Base-by-base conservation (phyloP, 106 monocot genomes). In the Dendrobium catenatum region DNA sequence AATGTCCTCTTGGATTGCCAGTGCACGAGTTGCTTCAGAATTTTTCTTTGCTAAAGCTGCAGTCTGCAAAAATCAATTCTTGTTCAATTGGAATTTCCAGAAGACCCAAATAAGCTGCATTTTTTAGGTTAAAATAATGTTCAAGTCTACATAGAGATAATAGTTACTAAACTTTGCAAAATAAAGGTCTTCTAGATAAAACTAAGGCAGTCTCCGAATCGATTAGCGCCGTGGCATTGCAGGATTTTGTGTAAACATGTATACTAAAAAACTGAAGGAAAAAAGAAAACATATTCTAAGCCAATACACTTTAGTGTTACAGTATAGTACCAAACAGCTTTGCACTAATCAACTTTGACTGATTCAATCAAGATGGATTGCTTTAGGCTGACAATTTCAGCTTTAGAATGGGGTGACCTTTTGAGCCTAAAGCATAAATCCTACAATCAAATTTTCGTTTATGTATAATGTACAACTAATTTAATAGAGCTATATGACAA, bases 11-110 rank as follows among this genome's bases (percentile, higher is more conserved):
- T 92, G 97, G 70, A 88, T 56, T 29, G 92, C 92, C 64, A 98
- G 88, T 29, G 79, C 88, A 81, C 88, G 79, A 44, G 97, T 98
- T 70, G 86, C 92, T 83, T 98, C 94, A 31, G 94, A 98, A 31
- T 93, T 94, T 87, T 93, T 92, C 54, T 88, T 90, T 72, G 94
- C 88, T 66, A 98, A 86, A 74, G 87, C 85, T 75, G 97, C 92
- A 59, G 89, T 87, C 97, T 98, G 82, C 72, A 84, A 79, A 44
- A 22, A 88, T 75, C 20, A 78, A 84, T 9, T 20, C 54, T 27
- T n/a, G 49, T 76, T 59, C 74, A 72, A 64, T 13, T 17, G 76
- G 9, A 31, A 24, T 40, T n/a, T 68, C 15, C 44, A 47, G 33
- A 82, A 40, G 55, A 29, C 9, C 43, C 22, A 74, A 43, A 74